Conservation (phyloP, 192 early-diverging fungal species). For the Linnemannia zychae region DNA sequence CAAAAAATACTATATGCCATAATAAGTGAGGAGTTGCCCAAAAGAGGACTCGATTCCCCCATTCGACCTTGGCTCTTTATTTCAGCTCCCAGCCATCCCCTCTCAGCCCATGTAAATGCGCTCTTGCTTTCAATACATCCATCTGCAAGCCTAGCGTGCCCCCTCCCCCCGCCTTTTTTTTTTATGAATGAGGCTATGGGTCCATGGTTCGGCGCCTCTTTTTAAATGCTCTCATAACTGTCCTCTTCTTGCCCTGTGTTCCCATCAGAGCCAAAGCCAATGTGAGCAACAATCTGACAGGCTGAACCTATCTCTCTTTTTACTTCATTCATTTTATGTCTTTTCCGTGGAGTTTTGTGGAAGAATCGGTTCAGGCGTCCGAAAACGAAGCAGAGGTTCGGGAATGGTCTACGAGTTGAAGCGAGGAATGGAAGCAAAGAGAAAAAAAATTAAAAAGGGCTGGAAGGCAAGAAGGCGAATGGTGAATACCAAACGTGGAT, state of each 20-base stretch:
- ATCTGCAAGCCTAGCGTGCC: not conserved
- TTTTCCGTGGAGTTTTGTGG: not conserved
- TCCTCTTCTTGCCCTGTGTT: not conserved
- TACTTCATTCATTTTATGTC: not conserved
- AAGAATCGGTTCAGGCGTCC: not conserved
- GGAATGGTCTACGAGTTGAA: not conserved
- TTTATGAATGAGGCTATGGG: not conserved
- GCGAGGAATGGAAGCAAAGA: not conserved
- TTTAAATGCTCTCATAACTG: not conserved
- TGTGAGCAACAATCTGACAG: not conserved
- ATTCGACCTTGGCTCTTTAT: not conserved
- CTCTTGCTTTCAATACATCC: too few species aligned
- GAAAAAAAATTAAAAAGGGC: not conserved
- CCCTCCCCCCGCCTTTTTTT: not conserved
- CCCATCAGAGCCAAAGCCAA: not conserved
- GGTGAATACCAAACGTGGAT: not conserved
- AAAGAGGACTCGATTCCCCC: not conserved
- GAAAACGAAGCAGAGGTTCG: not conserved
- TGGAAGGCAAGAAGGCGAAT: constrained; percentile 1
- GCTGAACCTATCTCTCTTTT: not conserved
- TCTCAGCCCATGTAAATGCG: too few species aligned
- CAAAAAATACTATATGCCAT: too few species aligned
- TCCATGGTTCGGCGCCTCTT: not conserved
- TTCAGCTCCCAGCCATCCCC: not conserved
- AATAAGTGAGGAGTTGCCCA: constrained; percentile 8